Percentiles rank a stretch among this genome's conserved stretches.
These are phyloP conservation scores for Chamaecyparis obtusa DNA, from an alignment of 75 land plant genomes.

Conservation along the genomic window DNA sequence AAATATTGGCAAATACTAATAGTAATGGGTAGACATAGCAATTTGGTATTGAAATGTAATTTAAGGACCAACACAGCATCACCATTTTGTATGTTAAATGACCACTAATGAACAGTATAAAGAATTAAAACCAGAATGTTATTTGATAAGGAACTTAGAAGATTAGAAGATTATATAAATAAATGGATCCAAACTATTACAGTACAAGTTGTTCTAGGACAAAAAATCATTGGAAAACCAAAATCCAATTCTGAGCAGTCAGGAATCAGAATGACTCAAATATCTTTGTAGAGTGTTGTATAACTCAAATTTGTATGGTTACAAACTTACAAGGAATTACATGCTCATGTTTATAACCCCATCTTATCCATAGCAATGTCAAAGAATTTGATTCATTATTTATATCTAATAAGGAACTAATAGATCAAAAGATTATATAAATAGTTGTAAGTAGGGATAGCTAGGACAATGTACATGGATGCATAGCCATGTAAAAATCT, in stretches of 20 bases:
- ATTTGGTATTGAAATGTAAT: neutral
- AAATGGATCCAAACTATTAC: neutral
- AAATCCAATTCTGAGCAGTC: neutral
- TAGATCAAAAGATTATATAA: no score
- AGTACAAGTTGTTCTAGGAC: neutral
- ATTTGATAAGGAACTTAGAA: neutral
- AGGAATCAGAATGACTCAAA: neutral
- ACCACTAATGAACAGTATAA: neutral
- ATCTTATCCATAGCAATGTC: neutral
- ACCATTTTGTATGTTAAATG: neutral
- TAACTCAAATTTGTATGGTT: neutral
- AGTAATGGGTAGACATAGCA: neutral
- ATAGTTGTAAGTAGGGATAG: no score
- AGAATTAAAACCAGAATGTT: neutral
- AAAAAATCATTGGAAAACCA: neutral
- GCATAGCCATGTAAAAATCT: no score
- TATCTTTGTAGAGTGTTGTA: neutral
- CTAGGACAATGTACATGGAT: no score
- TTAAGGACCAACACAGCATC: neutral
- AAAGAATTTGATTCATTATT: no score
- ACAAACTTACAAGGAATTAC: neutral
- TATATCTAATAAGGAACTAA: no score
- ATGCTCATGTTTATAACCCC: neutral
- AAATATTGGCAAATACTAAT: neutral
- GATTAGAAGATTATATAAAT: neutral